phyloP scores from a whole-genome alignment of 1,284 basidiomycete genomes.

The Cerrena zonata region DNA sequence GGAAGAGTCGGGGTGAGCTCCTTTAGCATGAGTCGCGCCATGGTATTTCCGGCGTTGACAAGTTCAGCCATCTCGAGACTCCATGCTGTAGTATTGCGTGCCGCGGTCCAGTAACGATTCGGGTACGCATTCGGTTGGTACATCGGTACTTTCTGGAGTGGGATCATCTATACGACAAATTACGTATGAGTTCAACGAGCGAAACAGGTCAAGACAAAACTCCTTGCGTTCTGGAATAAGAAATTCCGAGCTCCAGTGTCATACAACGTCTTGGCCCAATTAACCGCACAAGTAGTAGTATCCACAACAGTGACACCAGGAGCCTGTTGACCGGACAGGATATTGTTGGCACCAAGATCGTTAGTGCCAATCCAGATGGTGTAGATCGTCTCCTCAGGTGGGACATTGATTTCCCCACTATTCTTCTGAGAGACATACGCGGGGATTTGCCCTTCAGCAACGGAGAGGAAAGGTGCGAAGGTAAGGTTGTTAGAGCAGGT shows the following conservation, averaged over 20 bases:
- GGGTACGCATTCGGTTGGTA: conserved; percentile 26
- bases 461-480: conserved; percentile 30
- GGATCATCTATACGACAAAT: background rate
- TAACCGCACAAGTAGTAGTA: conserved; percentile 36
- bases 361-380: conserved; percentile 50
- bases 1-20: conserved; percentile 22
- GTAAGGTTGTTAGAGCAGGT: conserved; percentile 41
- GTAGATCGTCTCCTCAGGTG: conserved; percentile 36
- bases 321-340: conserved; percentile 33
- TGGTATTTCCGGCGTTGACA: conserved; percentile 24
- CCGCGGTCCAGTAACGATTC: conserved; percentile 25
- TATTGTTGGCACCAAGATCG: conserved; percentile 35
- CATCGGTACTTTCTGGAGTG: conserved; percentile 22
- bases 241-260: conserved; percentile 40
- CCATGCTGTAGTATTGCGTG: conserved; percentile 30
- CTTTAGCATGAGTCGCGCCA: conserved; percentile 26
- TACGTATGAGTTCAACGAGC: background rate
- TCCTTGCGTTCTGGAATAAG: conserved; percentile 41
- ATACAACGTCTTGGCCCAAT: conserved; percentile 37
- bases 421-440: conserved; percentile 28
- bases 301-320: conserved; percentile 38
- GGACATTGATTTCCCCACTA: conserved; percentile 22
- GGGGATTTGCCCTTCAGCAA: conserved; percentile 37
- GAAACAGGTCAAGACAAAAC: background rate
- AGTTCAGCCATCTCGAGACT: conserved; percentile 29